Evolutionary conservation across 1,284 basidiomycete genomes (phyloP), one percentile per base, ranked within the genome.

Genomic region (Paramarasmius palmivorus): DNA sequence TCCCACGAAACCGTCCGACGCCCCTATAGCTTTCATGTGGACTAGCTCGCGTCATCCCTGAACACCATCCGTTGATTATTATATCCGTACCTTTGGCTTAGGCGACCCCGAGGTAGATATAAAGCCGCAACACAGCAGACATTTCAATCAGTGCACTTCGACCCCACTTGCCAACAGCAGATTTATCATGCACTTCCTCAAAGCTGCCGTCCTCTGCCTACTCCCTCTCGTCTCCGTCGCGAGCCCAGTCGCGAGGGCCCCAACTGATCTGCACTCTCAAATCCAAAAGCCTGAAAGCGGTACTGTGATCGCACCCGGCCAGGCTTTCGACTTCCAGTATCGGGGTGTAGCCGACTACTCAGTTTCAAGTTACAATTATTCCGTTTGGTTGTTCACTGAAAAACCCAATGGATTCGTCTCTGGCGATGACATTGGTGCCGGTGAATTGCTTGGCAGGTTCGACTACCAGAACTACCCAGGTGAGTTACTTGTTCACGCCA

Each of bases 381-480:
- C 70, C 9, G 73, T 76, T 12, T 76, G 67, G 62, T 64, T 78
- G 36, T 56, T 66, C 50, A 60, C 61, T 12, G 47, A 56, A 5
- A 7, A 45, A 12, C 69, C 71, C 7, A 54, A 56, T 17, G 53
- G 60, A n/a, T 56, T 66, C 50, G 53, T 54, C 26, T 64, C 63
- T 7, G 57, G 66, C 9, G 63, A 62, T 34, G 56, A 64, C 32
- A 69, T 69, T 57, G 66, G 64, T 48, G 64, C 61, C 42, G 73
- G 73, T 3, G 63, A 71, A 54, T 73, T 65, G 62, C 73, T 76
- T 58, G 73, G 75, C 7, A 61, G 68, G 12, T 76, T 68, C 59
- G 65, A 71, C 29, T 67, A 66, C 36, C 60, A 65, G 17, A 75
- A 74, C 53, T 76, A 70, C 56, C 73, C 74, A 45, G 70, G 72